A percentile compares a stretch with the other conserved stretches of the same genome.
Evolutionary conservation across 805 yeast species (phyloP).

Genomic region (Sugiyamaella boreocaroliniensis): DNA sequence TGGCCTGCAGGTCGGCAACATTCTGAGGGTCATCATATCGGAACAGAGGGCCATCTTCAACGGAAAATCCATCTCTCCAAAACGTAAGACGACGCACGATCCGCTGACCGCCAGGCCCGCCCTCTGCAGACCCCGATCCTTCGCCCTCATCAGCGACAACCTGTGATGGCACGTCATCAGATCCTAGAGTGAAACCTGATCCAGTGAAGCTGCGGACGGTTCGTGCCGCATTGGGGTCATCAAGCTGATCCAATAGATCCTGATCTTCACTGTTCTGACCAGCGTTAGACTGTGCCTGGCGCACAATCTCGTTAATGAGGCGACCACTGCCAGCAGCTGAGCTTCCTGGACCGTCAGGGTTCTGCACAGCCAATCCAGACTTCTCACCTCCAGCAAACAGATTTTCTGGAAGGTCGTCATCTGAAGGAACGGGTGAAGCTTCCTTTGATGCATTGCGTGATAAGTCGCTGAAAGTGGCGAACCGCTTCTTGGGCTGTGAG

Average conservation of each 20-base stretch:
- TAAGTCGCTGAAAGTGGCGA: slow-evolving; percentile 30
- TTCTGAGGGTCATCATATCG: slow-evolving; percentile 93
- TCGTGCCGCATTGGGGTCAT: not conserved
- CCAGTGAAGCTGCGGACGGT: slow-evolving; percentile 22
- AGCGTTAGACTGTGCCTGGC: slow-evolving; percentile 26
- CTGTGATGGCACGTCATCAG: slow-evolving; percentile 22
- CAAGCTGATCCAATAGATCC: slow-evolving; percentile 15
- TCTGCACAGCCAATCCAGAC: slow-evolving; percentile 69
- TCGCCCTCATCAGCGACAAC: slow-evolving; percentile 10
- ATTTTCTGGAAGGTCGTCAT: slow-evolving; percentile 33
- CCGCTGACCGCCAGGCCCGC: too few species aligned
- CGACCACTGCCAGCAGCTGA: slow-evolving; percentile 8
- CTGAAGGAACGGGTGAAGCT: slow-evolving; percentile 31
- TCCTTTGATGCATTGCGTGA: slow-evolving; percentile 20
- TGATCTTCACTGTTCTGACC: slow-evolving; percentile 17
- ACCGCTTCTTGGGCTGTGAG: slow-evolving; percentile 11
- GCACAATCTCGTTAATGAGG: slow-evolving; percentile 32
- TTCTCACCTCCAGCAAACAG: slow-evolving; percentile 60
- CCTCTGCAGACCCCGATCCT: slow-evolving; percentile 26
- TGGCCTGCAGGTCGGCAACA: slow-evolving; percentile 64
- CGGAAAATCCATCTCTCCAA: slow-evolving; percentile 95
- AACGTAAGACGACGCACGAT: slow-evolving; percentile 81
- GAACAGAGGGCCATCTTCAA: slow-evolving; percentile 82
- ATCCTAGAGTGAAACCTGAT: slow-evolving; percentile 32
- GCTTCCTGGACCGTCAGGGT: slow-evolving; percentile 40